Conservation (phyloP, 164 flowering plant genomes). For the Tetrastigma voinierianum region DNA sequence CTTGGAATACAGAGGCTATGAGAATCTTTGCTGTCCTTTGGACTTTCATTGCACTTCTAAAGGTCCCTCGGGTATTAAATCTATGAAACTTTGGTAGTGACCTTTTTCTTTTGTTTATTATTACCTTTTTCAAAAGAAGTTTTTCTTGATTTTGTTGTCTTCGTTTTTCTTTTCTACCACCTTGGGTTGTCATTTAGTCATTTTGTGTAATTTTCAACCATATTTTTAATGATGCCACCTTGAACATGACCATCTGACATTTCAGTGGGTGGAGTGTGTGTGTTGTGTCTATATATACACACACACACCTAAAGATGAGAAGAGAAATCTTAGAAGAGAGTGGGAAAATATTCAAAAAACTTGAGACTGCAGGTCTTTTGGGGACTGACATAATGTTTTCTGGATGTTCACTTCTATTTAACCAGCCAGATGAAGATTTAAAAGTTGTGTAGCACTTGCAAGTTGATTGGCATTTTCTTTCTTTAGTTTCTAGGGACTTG, state of each 20-base stretch:
- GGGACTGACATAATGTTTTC: too few species aligned
- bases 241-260: neutral
- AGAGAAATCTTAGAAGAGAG: neutral
- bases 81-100: neutral
- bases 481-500: neutral
- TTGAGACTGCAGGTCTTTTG: too few species aligned
- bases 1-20: constrained; percentile 9
- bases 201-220: neutral
- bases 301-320: neutral
- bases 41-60: constrained; percentile 13
- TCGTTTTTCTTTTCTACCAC: neutral
- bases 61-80: constrained; percentile 39
- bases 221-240: neutral
- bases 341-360: neutral
- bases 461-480: neutral
- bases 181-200: neutral
- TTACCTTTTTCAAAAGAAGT: too few species aligned
- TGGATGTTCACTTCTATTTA: neutral
- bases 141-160: too few species aligned
- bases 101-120: neutral
- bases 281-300: too few species aligned
- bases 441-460: too few species aligned
- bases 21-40: constrained; percentile 11
- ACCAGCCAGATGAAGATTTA: too few species aligned
- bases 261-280: too few species aligned